Percentiles rank a stretch among this genome's conserved stretches.
phyloP scores from a whole-genome alignment of 805 yeast genomes.

The Wickerhamiella sorbophila region DNA sequence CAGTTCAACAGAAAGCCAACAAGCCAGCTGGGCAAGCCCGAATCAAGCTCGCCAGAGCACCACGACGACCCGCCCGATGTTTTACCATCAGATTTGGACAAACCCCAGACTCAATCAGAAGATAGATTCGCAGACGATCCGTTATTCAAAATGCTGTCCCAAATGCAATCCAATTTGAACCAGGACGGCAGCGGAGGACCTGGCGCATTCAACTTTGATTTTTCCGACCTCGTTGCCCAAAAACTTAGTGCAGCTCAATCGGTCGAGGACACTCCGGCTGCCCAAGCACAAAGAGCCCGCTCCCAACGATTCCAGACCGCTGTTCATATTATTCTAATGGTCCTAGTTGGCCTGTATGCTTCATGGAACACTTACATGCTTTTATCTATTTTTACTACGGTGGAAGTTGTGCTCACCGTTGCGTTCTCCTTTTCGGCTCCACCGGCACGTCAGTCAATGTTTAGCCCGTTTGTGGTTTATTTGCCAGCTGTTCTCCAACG shows the following conservation, averaged over 20 bases:
- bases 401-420: constrained; percentile 16
- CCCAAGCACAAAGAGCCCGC: neutral
- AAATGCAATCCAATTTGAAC: constrained; percentile 9
- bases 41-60: neutral
- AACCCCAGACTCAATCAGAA: no score
- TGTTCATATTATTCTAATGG: constrained; percentile 13
- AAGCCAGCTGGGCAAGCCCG: constrained; percentile 9
- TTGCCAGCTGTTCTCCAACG: constrained; percentile 19
- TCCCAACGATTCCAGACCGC: constrained; percentile 6
- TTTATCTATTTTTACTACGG: constrained; percentile 15
- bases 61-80: constrained; percentile 12
- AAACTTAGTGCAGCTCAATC: neutral
- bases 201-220: neutral
- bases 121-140: constrained; percentile 10
- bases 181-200: neutral
- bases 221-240: neutral
- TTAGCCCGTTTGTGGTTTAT: constrained; percentile 19
- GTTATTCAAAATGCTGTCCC: constrained; percentile 13
- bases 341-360: constrained; percentile 16
- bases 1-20: constrained; percentile 3
- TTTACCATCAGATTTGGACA: constrained; percentile 3
- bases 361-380: constrained; percentile 15
- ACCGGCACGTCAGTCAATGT: constrained; percentile 14
- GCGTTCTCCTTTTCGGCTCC: constrained; percentile 15
- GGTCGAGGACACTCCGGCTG: neutral